Conservation (phyloP, 768 basidiomycete genomes). For the Pulveroboletus sp. region DNA sequence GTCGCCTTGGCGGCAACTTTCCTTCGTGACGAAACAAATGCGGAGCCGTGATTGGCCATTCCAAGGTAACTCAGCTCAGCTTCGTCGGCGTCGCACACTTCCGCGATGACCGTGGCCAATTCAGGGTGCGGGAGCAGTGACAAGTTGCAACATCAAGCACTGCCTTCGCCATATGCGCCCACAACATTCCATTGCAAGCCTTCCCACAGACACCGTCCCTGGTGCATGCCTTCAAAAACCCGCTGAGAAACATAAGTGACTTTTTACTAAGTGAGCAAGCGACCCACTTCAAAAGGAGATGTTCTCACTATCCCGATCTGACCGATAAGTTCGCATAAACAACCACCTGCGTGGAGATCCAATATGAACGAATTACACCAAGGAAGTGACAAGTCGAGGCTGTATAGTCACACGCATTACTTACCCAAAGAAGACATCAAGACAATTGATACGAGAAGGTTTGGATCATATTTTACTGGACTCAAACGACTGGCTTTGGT, state of each 20-base stretch:
- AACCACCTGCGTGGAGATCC: background rate
- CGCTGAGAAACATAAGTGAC: slow-evolving; percentile 3
- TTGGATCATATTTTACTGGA: background rate
- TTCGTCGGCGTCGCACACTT: background rate
- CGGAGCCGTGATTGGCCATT: slow-evolving; percentile 13
- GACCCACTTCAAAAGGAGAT: background rate
- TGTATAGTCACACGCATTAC: background rate
- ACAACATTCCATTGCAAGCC: background rate
- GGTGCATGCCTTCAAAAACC: background rate
- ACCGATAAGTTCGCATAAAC: background rate
- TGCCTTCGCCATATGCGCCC: slow-evolving; percentile 8
- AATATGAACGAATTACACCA: background rate
- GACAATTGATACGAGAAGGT: slow-evolving; percentile 7
- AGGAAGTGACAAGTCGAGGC: background rate
- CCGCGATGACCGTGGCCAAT: slow-evolving; percentile 23
- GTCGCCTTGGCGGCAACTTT: slow-evolving; percentile 3
- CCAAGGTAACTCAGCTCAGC: slow-evolving; percentile 9
- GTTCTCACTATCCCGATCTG: background rate
- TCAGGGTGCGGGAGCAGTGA: background rate
- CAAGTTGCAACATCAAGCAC: slow-evolving; percentile 8
- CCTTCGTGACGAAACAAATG: slow-evolving; percentile 8
- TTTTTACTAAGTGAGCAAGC: background rate
- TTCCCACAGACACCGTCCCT: slow-evolving; percentile 8
- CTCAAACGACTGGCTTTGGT: background rate
- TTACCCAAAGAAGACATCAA: slow-evolving; percentile 3